Evolutionary conservation across 305 asterid species (phyloP), one percentile per base, ranked within the genome.

Genomic region (Fraxinus sp.): DNA sequence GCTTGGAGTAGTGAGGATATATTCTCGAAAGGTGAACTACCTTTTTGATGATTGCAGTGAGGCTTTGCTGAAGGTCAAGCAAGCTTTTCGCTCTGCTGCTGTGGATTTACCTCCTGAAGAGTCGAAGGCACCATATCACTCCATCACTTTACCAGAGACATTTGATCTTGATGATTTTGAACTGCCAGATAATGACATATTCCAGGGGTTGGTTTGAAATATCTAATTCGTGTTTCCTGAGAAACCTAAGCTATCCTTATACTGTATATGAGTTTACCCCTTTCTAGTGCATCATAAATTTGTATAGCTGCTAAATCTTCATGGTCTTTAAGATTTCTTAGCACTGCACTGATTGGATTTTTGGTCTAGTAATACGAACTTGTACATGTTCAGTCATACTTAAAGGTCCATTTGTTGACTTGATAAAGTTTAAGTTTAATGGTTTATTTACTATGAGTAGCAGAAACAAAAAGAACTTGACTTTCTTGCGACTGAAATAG

Each of bases 81-180:
- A 95, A 88, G 99, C 98, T 76, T 95, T 95, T 87, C 98, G 98
- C 74, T 91, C 97, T 81, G 87, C 99, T 80, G 95, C 98, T 81
- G 99, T 97, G 80, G 98, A 97, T 89, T 89, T 97, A 80, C 99
- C 98, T n/a, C 99, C 98, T 33, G 98, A 97, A 91, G 94, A 97
- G 85, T 91, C 99, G n/a, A 97, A 92, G 90, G 99, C 99, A 11
- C 99, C 98, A 35, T 95, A 95, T 86, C 95, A 97, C 87, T 93
- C 99, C 78, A 95, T 97, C 89, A 95, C 99, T 64, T 86, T 97
- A 91, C 99, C 99, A 1, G 99, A 97, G 90, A 95, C 97, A 20
- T 97, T 97, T 87, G 98, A 97, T 86, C 99, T 97, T 77, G 99
- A 97, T 88, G 98, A 95, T 89, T 97, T 97, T 88, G 99, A 97